Evolutionary conservation across 768 basidiomycete species (phyloP).

Genomic region (Sporobolomyces roseus): DNA sequence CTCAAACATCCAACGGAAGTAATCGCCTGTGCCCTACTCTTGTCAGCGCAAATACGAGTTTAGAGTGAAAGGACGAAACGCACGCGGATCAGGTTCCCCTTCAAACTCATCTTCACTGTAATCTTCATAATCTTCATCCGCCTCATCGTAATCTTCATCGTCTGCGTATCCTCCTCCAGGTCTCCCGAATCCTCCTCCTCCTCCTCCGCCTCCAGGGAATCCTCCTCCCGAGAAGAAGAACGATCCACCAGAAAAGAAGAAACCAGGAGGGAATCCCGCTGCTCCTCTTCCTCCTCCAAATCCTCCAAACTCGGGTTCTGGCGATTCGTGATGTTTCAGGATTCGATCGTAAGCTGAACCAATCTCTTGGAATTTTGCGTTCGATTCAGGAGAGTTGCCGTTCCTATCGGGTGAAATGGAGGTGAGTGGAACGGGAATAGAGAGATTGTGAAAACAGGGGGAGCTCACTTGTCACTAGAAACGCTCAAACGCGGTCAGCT

Average conservation of each 20-base stretch:
- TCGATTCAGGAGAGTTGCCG: slow-evolving; percentile 55
- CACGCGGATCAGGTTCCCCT: too few relatives aligned
- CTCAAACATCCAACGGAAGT: slow-evolving; percentile 54
- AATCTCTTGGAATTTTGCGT: slow-evolving; percentile 68
- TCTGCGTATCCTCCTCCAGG: background rate
- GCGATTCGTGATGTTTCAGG: slow-evolving; percentile 57
- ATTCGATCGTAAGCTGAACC: slow-evolving; percentile 66
- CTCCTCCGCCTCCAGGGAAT: background rate
- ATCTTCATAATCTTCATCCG: background rate
- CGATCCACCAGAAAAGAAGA: too few relatives aligned
- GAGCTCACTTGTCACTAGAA: slow-evolving; percentile 3
- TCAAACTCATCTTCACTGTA: background rate
- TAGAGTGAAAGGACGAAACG: too few relatives aligned
- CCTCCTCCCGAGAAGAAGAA: too few relatives aligned
- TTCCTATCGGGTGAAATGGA: slow-evolving; percentile 55
- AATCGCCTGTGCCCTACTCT: background rate
- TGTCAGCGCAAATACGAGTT: too few relatives aligned
- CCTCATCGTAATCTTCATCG: background rate
- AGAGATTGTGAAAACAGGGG: background rate
- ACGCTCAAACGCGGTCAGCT: background rate
- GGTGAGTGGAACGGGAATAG: background rate
- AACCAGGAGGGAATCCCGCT: too few relatives aligned
- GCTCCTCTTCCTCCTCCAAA: background rate
- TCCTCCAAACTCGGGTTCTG: background rate
- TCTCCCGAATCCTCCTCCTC: background rate